Conservation (phyloP, 2,329 filamentous ascomycete genomes). For the Dryadomyces sulphureus region DNA sequence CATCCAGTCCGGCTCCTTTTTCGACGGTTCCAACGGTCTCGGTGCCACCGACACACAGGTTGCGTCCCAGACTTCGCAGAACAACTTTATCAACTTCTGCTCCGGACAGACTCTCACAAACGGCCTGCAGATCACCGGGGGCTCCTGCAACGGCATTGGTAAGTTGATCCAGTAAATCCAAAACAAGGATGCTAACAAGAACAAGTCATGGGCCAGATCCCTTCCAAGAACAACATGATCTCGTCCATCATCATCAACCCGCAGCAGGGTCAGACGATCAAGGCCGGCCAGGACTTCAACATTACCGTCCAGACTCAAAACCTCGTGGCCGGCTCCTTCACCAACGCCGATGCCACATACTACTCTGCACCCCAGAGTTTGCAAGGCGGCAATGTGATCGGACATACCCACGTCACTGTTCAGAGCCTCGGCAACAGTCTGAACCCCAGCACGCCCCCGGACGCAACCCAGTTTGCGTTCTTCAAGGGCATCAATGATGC, state of each 20-base stretch:
- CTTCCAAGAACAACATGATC: conserved; percentile 37
- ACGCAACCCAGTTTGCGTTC: conserved; percentile 30
- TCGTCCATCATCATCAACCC: conserved; percentile 38
- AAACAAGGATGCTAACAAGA: neutral
- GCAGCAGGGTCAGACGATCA: conserved; percentile 30
- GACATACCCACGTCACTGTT: conserved; percentile 44
- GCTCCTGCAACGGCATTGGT: conserved; percentile 50
- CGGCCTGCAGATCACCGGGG: conserved; percentile 38
- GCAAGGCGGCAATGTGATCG: conserved; percentile 33
- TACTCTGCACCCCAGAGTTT: conserved; percentile 43
- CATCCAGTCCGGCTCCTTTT: conserved; percentile 20
- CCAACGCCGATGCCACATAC: conserved; percentile 44
- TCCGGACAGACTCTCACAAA: conserved; percentile 40
- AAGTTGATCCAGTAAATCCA: conserved; percentile 15
- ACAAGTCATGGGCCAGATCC: conserved; percentile 43
- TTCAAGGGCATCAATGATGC: conserved; percentile 27
- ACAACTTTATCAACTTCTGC: conserved; percentile 53
- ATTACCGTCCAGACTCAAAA: conserved; percentile 37
- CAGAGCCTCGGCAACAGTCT: conserved; percentile 36
- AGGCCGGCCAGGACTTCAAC: conserved; percentile 33
- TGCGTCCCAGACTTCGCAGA: conserved; percentile 15
- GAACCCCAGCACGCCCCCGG: conserved; percentile 32
- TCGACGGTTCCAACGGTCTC: conserved; percentile 18
- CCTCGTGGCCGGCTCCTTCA: conserved; percentile 41
- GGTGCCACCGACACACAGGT: conserved; percentile 18